phyloP scores from a whole-genome alignment of 805 yeast genomes.

The Ogataea naganishii region DNA sequence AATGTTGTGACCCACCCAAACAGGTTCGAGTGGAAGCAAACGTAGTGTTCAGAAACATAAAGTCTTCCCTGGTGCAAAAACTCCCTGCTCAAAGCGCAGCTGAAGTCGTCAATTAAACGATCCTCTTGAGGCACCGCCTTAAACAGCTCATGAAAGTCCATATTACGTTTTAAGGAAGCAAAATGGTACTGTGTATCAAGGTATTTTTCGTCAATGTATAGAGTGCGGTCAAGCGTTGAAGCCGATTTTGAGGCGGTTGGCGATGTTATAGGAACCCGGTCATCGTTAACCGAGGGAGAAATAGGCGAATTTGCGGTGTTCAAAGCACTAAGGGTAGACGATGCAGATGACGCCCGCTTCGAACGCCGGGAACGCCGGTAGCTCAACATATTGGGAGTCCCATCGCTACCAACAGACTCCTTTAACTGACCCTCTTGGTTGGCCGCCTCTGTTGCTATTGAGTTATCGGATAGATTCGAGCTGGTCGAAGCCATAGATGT shows the following conservation, averaged over 20 bases:
- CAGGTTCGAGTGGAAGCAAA: conserved; percentile 82
- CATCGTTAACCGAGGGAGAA: conserved; percentile 3
- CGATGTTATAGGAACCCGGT: conserved; percentile 4
- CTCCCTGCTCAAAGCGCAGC: conserved; percentile 85
- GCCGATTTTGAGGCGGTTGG: conserved; percentile 8
- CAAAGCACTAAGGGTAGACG: conserved; percentile 14
- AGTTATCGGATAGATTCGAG: too few relatives aligned
- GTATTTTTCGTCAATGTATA: conserved; percentile 51
- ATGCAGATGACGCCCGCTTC: conserved; percentile 11
- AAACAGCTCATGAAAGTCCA: conserved; percentile 73
- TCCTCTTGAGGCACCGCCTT: conserved; percentile 60
- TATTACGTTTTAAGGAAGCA: conserved; percentile 56
- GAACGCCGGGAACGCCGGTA: conserved; percentile 17
- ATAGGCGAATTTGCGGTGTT: conserved; percentile 6
- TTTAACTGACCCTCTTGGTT: conserved; percentile 10
- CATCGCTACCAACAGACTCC: conserved; percentile 11
- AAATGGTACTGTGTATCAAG: conserved; percentile 51
- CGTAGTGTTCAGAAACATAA: conserved; percentile 65
- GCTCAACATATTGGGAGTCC: conserved; percentile 22
- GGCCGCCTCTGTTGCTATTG: too few relatives aligned
- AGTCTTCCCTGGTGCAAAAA: conserved; percentile 82
- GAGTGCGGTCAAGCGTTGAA: conserved; percentile 25
- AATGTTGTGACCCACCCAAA: conserved; percentile 88
- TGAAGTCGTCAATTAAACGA: conserved; percentile 72
- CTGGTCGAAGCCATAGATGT: too few relatives aligned